Base-by-base conservation (phyloP, 495 filamentous ascomycete genomes). In the Friedmanniomyces simplex region DNA sequence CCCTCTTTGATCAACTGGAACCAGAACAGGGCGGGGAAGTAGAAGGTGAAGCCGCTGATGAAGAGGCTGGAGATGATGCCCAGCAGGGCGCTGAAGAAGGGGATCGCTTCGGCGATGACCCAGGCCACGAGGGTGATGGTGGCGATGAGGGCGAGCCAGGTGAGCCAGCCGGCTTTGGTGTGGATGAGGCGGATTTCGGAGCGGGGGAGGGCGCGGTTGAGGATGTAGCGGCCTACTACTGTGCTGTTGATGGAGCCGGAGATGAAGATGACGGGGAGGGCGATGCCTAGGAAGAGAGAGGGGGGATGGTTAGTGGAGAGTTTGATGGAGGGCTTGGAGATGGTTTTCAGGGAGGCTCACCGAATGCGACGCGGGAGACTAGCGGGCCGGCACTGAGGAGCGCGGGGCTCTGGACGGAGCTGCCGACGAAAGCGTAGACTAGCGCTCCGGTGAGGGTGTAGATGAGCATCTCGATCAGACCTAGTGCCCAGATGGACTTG, bases 21-120 rank as follows among this genome's bases (percentile, higher is more conserved):
- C 76, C 76, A 79, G 25, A 78, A 58, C 63, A 69, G 69, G 0
- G 70, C 73, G 0, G 74, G 76, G 39, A 78, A 66, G 39, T 61
- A 66, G 42, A 76, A 72, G 11, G 62, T 60, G 47, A 63, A 57
- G n/a, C 54, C 54, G 16, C 32, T 16, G 41, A 62, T 43, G 52
- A 61, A 66, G 3, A 66, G 24, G 1, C 21, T 18, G 18, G 68
- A 67, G 14, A 63, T 63, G 16, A 73, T 52, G 11, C 66, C 60
- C 16, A 73, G 57, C 8, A 73, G 54, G 45, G 60, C 68, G 60
- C 62, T 67, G 63, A 72, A 73, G 61, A 72, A 66, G 20, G 68
- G 70, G 45, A 73, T 71, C 18, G 60, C 65, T 51, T 67, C 64
- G n/a, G 69, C 67, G 18, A 71, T 57, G n/a, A 73, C 57, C 30